Evolutionary conservation across 2,329 filamentous ascomycete genomes (phyloP), one percentile per base, ranked within the genome.

Genomic region (Monilinia laxa): DNA sequence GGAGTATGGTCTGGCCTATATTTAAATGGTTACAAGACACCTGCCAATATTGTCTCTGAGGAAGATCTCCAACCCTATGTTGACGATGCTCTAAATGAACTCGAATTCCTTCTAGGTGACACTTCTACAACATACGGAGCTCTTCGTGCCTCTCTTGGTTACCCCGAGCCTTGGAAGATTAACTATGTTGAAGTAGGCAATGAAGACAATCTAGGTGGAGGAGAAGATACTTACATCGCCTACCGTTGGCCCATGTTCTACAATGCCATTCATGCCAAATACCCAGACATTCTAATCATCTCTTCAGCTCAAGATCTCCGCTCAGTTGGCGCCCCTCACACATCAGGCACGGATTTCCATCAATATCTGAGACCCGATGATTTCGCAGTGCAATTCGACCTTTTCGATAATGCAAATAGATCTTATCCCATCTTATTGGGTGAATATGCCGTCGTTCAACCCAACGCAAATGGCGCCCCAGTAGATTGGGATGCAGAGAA

Each of bases 111-210:
- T 25, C 77, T 80, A 53, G 82, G 83, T 0, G 75, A 79, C 55
- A 68, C 76, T 0, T 76, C 77, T n/a, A 83, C 80, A 0, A 75
- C 74, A 2, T 82, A 79, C 69, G 83, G 83, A 31, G 79, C 79
- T 12, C 73, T 79, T 9, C 80, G 83, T n/a, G 81, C 80, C 6
- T 76, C 79, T 2, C 76, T 83, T 14, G 84, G 84, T 1, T 80
- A 84, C 69, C 76, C 81, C 1, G 75, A 81, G 18, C 83, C 84
- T 1, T 85, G 82, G 75, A 72, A 69, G 2, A 76, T 86, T 68
- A 80, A 80, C 18, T 82, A 80, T 65, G 79, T 85, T 56, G 84
- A 85, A 71, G 85, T 72, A 3, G 69, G 71, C 14, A 85, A 86
- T 69, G 84, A 86, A 72, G 83, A 86, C 69, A 78, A 80, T 69